Evolutionary conservation across 495 filamentous ascomycete genomes (phyloP), one percentile per base, ranked within the genome.

Genomic region (Xylaria venustula): DNA sequence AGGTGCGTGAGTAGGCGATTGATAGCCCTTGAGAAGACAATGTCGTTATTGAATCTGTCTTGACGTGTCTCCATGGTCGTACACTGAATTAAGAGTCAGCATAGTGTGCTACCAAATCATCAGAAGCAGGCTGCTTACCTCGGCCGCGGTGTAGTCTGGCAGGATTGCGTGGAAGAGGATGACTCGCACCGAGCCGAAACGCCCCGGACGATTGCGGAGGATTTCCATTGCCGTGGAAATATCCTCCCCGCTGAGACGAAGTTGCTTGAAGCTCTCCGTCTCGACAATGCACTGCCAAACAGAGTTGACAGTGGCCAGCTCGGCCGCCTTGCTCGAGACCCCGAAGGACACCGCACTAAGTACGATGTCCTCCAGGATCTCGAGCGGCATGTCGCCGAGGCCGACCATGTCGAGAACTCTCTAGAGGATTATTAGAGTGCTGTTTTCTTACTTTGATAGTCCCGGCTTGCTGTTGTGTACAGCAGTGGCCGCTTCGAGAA

Each of bases 1-100:
- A 55, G 53, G 37, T 55, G 26, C 5, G 14, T 14, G n/a, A 55
- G n/a, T 3, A 55, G 7, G 7, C 1, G 12, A 6, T 55, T 55
- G 23, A 55, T 44, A 17, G 37, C n/a, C 53, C 32, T 44, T 25
- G 53, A 44, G 53, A 55, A 55, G 53, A 14, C 53, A 19, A 55
- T 34, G 22, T 55, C 53, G 26, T 55, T 55, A 1, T n/a, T 23
- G 25, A 55, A 44, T 30, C 40, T 55, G n/a, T 55, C 53, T 32
- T 32, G 11, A 1, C 2, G 3, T 7, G 53, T 26, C 53, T 55
- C 40, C 22, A 44, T 45, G 19, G 32, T 36, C 19, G 14, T 55
- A 45, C 53, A 45, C 53, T 55, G 17, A n/a, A 20, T 1, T 55
- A 5, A 45, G 15, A 45, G 40, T 55, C 7, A 55, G 53, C 34